These are phyloP conservation scores for thale cress (Arabidopsis thaliana) DNA, from an alignment of 345 rosid species.

Conservation along the genomic window DNA sequence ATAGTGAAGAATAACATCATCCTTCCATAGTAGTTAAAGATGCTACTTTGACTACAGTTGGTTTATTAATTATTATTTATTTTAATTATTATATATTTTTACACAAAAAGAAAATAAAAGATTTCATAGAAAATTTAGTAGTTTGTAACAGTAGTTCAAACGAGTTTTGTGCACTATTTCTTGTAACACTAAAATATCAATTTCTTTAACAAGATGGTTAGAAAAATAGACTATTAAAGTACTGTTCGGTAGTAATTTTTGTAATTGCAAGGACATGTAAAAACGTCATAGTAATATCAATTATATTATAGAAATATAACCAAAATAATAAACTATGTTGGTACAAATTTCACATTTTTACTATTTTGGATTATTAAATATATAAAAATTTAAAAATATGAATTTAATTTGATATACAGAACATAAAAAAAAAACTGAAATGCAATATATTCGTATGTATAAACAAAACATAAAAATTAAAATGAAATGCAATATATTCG, in stretches of 20 bases:
- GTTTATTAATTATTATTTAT: conserved; percentile 15
- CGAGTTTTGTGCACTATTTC: neutral
- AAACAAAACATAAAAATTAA: too few relatives aligned
- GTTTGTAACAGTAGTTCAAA: neutral
- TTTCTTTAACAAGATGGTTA: neutral
- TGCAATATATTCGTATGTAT: too few relatives aligned
- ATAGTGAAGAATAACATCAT: conserved; percentile 38
- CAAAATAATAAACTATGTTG: too few relatives aligned
- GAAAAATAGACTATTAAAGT: neutral
- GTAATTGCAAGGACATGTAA: too few relatives aligned
- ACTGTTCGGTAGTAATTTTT: too few relatives aligned
- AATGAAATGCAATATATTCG: neutral
- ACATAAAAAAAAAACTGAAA: too few relatives aligned
- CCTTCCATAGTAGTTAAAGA: conserved; percentile 26
- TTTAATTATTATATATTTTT: neutral
- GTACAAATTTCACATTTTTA: too few relatives aligned
- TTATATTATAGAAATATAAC: too few relatives aligned
- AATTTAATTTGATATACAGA: neutral
- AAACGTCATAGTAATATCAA: too few relatives aligned
- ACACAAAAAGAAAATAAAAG: neutral
- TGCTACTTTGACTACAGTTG: conserved; percentile 26
- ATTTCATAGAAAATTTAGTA: neutral
- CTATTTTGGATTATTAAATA: too few relatives aligned
- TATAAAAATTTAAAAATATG: too few relatives aligned
- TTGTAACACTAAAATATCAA: neutral